Conservation (phyloP, 192 early-diverging fungal species). For the Entomortierella parvispora region DNA sequence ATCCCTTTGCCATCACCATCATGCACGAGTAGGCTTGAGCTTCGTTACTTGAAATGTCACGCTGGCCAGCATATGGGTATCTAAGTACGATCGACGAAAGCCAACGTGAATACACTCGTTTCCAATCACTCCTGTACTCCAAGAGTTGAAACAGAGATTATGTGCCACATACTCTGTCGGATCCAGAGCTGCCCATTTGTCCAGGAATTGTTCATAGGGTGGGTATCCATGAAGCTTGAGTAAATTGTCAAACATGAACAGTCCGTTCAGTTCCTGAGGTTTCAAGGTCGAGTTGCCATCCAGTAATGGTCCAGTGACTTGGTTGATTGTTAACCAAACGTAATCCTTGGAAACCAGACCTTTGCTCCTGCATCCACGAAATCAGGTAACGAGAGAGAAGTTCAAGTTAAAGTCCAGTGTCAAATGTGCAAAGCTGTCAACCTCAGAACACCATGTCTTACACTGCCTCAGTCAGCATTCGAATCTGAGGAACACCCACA, state of each 20-base stretch:
- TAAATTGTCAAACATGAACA: conserved; percentile 60
- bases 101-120: too few species aligned
- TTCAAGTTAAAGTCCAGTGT: too few species aligned
- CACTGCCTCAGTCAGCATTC: conserved; percentile 52
- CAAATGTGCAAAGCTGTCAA: too few species aligned
- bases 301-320: conserved; percentile 34
- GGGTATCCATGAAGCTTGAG: conserved; percentile 55
- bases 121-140: too few species aligned
- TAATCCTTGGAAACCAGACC: conserved; percentile 50
- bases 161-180: conserved; percentile 36
- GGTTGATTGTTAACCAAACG: conserved; percentile 58
- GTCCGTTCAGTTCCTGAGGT: conserved; percentile 49
- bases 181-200: conserved; percentile 53
- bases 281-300: conserved; percentile 5
- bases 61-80: conserved; percentile 54
- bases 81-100: conserved; percentile 12
- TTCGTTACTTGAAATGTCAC: conserved; percentile 59
- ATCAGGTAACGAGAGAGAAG: background rate
- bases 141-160: background rate
- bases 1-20: conserved; percentile 60
- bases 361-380: background rate
- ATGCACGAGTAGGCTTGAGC: conserved; percentile 63
- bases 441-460: background rate
- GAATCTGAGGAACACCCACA: conserved; percentile 35
- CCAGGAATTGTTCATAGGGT: conserved; percentile 58